Base-by-base conservation (phyloP, 768 basidiomycete species). In the Termitomyces sp. region DNA sequence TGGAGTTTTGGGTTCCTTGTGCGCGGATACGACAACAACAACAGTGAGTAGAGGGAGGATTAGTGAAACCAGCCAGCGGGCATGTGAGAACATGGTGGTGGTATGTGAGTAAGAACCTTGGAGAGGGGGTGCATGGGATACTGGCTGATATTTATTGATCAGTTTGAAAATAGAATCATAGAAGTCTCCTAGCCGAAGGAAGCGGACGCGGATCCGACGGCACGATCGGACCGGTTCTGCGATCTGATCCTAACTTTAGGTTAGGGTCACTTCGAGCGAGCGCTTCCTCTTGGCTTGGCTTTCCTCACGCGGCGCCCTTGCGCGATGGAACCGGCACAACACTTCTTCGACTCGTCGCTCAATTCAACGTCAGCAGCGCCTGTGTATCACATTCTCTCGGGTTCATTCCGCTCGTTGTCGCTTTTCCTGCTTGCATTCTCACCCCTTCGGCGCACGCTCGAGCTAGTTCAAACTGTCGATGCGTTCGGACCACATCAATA, bases 401-500 rank as follows among this genome's bases (percentile, higher is more conserved):
- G 81, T 35, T 84, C 82, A 0, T 84, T 84, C 66, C 78, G 79
- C 36, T 83, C 83, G 0, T 52, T 83, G 0, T 83, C 83, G 0
- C 73, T 84, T 38, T 81, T 78, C 64, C 70, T 85, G 11, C 75
- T 84, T 15, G 80, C 79, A 2, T 83, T 84, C 67, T 78, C 76
- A 3, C 79, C 83, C 0, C 60, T 71, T 0, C 73, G 74, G 39
- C 70, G 74, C 6, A 73, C 76, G 0, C 69, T 84, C 32, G 69
- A 73, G 7, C 73, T 79, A 38, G 69, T 81, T 0, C 75, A 79
- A 61, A 76, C 75, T 1, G 66, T 83, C 24, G 73, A 75, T 60
- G 81, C 75, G 0, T 79, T 75, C 65, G 82, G 82, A 9, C 82
- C 83, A 0, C 82, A 85, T 62, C 82, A 84, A 56, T 84, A 84